Conservation (phyloP, 441 rosid genomes). For the Populus hybrid region DNA sequence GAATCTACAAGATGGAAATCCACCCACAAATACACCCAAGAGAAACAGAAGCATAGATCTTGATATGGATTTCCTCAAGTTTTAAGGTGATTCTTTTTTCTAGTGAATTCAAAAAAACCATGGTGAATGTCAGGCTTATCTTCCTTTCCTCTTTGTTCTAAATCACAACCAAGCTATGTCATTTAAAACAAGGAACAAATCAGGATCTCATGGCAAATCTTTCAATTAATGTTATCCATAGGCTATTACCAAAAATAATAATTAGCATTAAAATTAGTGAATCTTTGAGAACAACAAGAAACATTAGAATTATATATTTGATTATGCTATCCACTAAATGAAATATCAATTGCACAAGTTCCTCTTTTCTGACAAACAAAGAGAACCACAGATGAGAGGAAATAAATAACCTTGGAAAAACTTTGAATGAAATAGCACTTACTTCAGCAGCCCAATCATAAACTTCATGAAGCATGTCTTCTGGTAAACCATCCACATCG, state of each 20-base stretch:
- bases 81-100: too few relatives aligned
- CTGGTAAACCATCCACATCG: constrained; percentile 30
- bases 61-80: too few relatives aligned
- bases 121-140: too few relatives aligned
- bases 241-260: background rate
- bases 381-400: background rate
- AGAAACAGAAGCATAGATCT: background rate
- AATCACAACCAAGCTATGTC: too few relatives aligned
- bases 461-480: constrained; percentile 42
- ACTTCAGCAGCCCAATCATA: constrained; percentile 36
- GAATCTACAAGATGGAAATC: background rate
- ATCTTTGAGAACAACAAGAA: background rate
- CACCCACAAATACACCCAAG: background rate
- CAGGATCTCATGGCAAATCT: background rate
- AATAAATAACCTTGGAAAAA: background rate
- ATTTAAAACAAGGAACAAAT: too few relatives aligned
- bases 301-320: background rate
- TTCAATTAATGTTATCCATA: background rate
- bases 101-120: too few relatives aligned
- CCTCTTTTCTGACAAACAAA: constrained; percentile 1
- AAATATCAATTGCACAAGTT: background rate
- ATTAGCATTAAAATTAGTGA: background rate
- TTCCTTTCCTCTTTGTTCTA: too few relatives aligned
- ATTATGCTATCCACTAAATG: background rate
- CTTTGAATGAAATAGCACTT: constrained; percentile 22